Conservation (phyloP, 305 asterid species). For the Andrographis paniculata region DNA sequence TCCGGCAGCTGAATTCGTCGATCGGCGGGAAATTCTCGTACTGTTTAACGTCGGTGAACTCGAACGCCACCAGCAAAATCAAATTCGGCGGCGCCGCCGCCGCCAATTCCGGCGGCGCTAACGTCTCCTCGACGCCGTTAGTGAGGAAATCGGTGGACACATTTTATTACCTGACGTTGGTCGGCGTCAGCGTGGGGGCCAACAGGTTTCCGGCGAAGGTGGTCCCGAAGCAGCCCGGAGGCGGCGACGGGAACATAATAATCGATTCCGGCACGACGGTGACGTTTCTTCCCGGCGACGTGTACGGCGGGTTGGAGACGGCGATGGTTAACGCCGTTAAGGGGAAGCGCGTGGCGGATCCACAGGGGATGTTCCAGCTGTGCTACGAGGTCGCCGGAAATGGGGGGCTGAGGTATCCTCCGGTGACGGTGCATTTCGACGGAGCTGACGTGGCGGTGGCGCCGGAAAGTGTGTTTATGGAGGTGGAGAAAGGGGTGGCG, state of each 20-base stretch:
- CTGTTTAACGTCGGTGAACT: constrained; percentile 19
- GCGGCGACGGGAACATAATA: constrained; percentile 13
- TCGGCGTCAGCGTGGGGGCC: constrained; percentile 7
- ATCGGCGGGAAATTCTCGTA: constrained; percentile 34
- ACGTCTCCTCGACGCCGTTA: constrained; percentile 18
- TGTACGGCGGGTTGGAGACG: constrained; percentile 7
- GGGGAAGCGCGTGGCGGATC: neutral
- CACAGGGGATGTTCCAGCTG: neutral
- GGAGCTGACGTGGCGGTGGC: neutral
- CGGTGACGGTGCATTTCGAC: neutral
- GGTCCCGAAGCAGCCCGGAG: neutral
- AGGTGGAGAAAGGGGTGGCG: neutral
- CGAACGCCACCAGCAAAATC: constrained; percentile 14
- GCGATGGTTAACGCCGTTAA: neutral
- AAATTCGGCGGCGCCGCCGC: constrained; percentile 17
- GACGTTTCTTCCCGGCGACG: constrained; percentile 10
- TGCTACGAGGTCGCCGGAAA: neutral
- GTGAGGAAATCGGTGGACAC: neutral
- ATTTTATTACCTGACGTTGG: constrained; percentile 13
- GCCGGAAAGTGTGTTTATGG: neutral
- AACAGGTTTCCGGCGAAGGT: neutral
- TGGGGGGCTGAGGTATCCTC: neutral
- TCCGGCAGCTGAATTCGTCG: constrained; percentile 19
- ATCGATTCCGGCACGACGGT: constrained; percentile 24
- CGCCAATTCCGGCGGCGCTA: constrained; percentile 7